Evolutionary conservation across 192 early-diverging fungal genomes (phyloP), one percentile per base, ranked within the genome.

Genomic region (Gorgonomyces haynaldii): DNA sequence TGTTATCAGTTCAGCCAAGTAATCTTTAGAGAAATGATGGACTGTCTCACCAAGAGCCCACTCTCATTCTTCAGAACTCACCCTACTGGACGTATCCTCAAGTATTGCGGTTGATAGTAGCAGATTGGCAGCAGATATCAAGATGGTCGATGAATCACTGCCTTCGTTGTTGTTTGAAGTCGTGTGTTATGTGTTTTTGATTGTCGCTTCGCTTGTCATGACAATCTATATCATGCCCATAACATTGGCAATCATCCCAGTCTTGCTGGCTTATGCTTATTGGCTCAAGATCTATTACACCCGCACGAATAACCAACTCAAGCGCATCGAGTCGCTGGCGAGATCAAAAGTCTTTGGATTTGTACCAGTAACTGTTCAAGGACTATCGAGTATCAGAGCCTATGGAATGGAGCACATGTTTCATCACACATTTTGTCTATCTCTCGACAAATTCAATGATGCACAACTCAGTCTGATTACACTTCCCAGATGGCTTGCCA

Each of bases 341-440:
- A 63, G 79, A 27, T 79, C 78, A 1, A 74, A 80, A 0, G 57
- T 88, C 1, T 84, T 81, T 53, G 59, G 83, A 0, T 81, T 80
- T 56, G 82, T 87, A 37, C 29, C 68, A 1, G 84, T 86, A 36
- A 74, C 80, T 0, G 52, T 85, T 13, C 69, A 67, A 26, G 86
- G 86, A 0, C 43, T 85, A 10, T 53, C 81, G 4, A 88, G 83
- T 1, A 88, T 89, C 50, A 70, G 86, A 20, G 81, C 83, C 0
- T 86, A 75, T 45, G 49, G 65, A 41, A 82, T 69, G 45, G 80
- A 89, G 44, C 12, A 9, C 10, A 9, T 9, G 32, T 12, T 34
- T 15, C 32, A 15, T 12, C 32, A 34, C 32, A 9, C 10, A 15
- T 15, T 34, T 15, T 34, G 10, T 9, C 32, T 12, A 9, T 34